Base-by-base conservation (phyloP, 352 stramenopile genomes). In the Phytophthora syringae region DNA sequence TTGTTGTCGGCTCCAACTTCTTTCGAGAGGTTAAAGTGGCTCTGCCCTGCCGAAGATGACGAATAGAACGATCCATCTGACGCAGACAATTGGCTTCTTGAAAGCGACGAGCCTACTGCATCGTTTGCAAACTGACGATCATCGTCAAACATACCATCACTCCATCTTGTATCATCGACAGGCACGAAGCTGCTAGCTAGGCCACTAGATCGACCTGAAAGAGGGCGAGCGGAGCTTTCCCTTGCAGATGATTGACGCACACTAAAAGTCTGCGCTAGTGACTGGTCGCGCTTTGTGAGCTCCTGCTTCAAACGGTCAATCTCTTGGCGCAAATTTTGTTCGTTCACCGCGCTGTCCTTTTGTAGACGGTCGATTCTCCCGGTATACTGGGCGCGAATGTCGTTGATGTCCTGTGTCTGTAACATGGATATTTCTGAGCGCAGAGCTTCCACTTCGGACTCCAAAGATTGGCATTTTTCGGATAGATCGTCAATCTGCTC, bases 371-470 rank as follows among this genome's bases (percentile, higher is more conserved):
- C 52, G 28, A 94, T 79, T 43, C 68, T 78, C 7, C 60, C 37
- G 21, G 64, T 53, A 30, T 88, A 92, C 18, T 82, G 60, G 20
- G 42, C 42, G 13, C 76, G 76, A 47, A 92, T 71, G 25, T 70
- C 70, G 16, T 76, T 77, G 11, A 89, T 66, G 43, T 94, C 83
- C 4, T 82, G 80, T 6, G 80, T 81, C 64, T 92, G 83, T 40
- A 94, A 39, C 11, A 91, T 56, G 10, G 79, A 72, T n/a, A 92
- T 78, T 62, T 94, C 82, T 9, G 79, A 84, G 28, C 60, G 70
- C 28, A 94, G 67, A 1, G 83, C 62, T 30, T 94, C 83, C 12
- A 80, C 65, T 43, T 89, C 79, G 2, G 77, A 78, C 44, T 85
- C 62, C 0, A 80, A 51, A 0, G 77, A 74, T 12, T 64, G 55